Percentiles rank a stretch among this genome's conserved stretches.
These are phyloP conservation scores for Starmerella gropengiesseri DNA, from an alignment of 805 yeast genomes.

Conservation along the genomic window DNA sequence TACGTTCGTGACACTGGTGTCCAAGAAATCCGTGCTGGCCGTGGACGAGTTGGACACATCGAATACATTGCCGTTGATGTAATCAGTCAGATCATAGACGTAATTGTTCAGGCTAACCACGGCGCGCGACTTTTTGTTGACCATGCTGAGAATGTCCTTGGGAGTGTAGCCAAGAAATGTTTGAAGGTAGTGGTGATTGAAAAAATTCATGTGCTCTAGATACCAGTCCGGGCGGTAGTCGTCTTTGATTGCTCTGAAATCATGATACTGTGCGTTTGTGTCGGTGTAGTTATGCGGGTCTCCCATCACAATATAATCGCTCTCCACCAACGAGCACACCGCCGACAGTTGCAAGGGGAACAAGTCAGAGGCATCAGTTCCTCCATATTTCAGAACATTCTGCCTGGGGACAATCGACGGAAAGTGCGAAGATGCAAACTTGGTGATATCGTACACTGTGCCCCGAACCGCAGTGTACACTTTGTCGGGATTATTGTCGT, in stretches of 20 bases:
- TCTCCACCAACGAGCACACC: conserved; percentile 30
- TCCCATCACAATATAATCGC: conserved; percentile 26
- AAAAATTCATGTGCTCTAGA: conserved; percentile 30
- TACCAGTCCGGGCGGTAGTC: conserved; percentile 38
- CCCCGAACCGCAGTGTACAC: conserved; percentile 32
- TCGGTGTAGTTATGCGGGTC: conserved; percentile 32
- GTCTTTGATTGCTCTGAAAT: conserved; percentile 31
- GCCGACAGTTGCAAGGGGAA: conserved; percentile 35
- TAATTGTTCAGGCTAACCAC: conserved; percentile 31
- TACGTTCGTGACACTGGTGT: conserved; percentile 25
- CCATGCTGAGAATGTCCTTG: conserved; percentile 25
- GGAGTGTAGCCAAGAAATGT: conserved; percentile 33
- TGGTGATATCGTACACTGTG: conserved; percentile 32
- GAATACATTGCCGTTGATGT: conserved; percentile 30
- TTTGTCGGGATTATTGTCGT: conserved; percentile 27
- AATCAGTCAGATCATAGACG: conserved; percentile 33
- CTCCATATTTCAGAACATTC: conserved; percentile 32
- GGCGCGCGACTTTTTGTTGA: conserved; percentile 20
- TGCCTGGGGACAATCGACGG: conserved; percentile 31
- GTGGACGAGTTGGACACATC: conserved; percentile 15
- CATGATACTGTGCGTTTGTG: conserved; percentile 33
- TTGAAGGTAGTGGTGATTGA: conserved; percentile 30
- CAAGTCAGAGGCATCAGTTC: conserved; percentile 29
- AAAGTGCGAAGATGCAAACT: conserved; percentile 32
- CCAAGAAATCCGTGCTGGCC: conserved; percentile 29